Base-by-base conservation (phyloP, 768 basidiomycete genomes). In the Russula lepida region DNA sequence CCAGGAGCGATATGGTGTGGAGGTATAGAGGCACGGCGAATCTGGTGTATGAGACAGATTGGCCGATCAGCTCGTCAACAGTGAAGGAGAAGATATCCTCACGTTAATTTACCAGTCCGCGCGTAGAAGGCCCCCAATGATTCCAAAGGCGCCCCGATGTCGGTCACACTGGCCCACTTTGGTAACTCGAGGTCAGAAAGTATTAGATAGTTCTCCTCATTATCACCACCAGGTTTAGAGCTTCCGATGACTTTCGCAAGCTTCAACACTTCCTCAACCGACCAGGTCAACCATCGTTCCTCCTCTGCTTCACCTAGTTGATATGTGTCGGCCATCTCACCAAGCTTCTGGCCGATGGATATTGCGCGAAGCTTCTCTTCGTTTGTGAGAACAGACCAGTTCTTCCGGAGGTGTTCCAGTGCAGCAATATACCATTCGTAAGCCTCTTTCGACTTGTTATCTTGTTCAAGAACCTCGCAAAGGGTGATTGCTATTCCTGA, bases 101-200 rank as follows among this genome's bases (percentile, higher is more conserved):
- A 85, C 84, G 84, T 79, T n/a, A 76, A 64, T 58, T 80, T 81
- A 23, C 82, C 85, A 37, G 73, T 73, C 35, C 75, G 73, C 4
- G 80, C 79, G 64, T 88, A 87, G 55, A 83, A 83, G 4, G 78
- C 74, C 1, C 81, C 88, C 4, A 89, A 75, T 0, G 84, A 81
- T 66, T 86, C 86, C 35, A 89, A 75, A 1, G 86, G 86, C 11
- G 85, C 83, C 21, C 82, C 84, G 27, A 89, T 71, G 64, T 88
- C 84, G 23, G 79, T 77, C 58, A 74, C 77, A 9, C 76, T 74
- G 50, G 80, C 80, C 88, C 87, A 88, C 21, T 68, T 61, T 1
- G 88, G 86, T 53, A 88, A 65, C 15, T 77, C 76, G 23, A 89
- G 73, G 56, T 83, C 81, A 1, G 79, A 63, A 48, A 71, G 60